These are phyloP conservation scores for Phytophthora capsici DNA, from an alignment of 352 stramenopile genomes.

Conservation along the genomic window DNA sequence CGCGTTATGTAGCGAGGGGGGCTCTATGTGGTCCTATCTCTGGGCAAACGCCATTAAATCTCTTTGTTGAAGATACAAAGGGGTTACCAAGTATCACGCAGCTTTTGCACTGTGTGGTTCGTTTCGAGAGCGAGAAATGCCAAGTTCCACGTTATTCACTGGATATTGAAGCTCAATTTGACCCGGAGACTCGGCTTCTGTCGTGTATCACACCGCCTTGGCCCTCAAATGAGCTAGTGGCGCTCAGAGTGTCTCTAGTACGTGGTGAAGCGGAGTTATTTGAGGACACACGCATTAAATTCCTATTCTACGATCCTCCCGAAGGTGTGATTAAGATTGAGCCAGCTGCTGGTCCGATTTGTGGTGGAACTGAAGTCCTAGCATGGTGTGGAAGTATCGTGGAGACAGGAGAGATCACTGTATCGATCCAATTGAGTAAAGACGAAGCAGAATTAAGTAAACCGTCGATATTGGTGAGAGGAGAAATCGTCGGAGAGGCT, in stretches of 20 bases:
- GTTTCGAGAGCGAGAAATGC: constrained; percentile 53
- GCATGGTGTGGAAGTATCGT: constrained; percentile 70
- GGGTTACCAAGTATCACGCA: constrained; percentile 50
- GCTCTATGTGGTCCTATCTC: constrained; percentile 65
- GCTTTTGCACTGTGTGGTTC: constrained; percentile 50
- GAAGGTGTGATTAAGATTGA: constrained; percentile 70
- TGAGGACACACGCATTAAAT: constrained; percentile 53
- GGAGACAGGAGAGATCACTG: constrained; percentile 70
- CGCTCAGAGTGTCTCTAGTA: constrained; percentile 43
- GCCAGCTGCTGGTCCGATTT: constrained; percentile 57
- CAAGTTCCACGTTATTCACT: constrained; percentile 5
- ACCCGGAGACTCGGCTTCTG: constrained; percentile 38
- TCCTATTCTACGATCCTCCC: constrained; percentile 77
- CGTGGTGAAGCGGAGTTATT: constrained; percentile 39
- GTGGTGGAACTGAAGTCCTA: constrained; percentile 59
- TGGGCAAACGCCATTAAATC: constrained; percentile 53
- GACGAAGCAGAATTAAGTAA: not conserved
- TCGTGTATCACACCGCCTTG: constrained; percentile 54
- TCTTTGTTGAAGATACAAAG: constrained; percentile 47
- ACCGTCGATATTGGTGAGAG: constrained; percentile 44
- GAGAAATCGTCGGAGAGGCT: constrained; percentile 65
- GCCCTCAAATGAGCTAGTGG: constrained; percentile 66
- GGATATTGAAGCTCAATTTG: constrained; percentile 51
- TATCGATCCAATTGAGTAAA: constrained; percentile 46
- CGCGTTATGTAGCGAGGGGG: constrained; percentile 46